These are phyloP conservation scores for Xanthoceras sorbifolium DNA, from an alignment of 345 rosid genomes.

Conservation along the genomic window DNA sequence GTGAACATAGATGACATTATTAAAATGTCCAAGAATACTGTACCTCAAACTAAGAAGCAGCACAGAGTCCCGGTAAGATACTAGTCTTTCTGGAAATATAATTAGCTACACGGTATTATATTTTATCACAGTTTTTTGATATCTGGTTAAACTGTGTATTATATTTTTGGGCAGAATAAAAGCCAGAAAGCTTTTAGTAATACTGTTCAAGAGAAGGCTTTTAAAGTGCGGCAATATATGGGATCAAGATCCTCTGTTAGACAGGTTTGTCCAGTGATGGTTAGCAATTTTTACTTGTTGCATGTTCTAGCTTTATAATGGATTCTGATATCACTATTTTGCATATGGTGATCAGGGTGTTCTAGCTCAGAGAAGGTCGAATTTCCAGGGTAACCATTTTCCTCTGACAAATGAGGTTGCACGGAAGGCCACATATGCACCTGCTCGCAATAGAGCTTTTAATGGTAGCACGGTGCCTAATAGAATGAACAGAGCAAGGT, in stretches of 20 bases:
- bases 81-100: not conserved
- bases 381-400: slow-evolving; percentile 63
- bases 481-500: slow-evolving; percentile 64
- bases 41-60: slow-evolving; percentile 51
- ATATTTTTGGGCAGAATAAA: slow-evolving; percentile 53
- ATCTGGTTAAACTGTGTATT: slow-evolving; percentile 14
- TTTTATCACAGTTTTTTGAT: not conserved
- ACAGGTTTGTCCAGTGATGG: slow-evolving; percentile 50
- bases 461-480: slow-evolving; percentile 41
- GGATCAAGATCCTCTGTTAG: slow-evolving; percentile 69
- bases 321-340: not conserved
- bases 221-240: slow-evolving; percentile 58
- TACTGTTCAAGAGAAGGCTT: slow-evolving; percentile 45
- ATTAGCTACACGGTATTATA: not conserved
- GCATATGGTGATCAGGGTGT: slow-evolving; percentile 54
- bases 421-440: slow-evolving; percentile 52
- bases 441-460: slow-evolving; percentile 53
- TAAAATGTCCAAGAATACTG: slow-evolving; percentile 70
- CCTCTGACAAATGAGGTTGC: slow-evolving; percentile 58
- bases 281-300: not conserved
- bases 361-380: slow-evolving; percentile 76
- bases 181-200: slow-evolving; percentile 41
- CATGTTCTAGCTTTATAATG: not conserved
- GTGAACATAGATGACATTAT: slow-evolving; percentile 64
- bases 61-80: slow-evolving; percentile 50